Evolutionary conservation across 305 asterid species (phyloP).

Genomic region (Nicotiana rustica): DNA sequence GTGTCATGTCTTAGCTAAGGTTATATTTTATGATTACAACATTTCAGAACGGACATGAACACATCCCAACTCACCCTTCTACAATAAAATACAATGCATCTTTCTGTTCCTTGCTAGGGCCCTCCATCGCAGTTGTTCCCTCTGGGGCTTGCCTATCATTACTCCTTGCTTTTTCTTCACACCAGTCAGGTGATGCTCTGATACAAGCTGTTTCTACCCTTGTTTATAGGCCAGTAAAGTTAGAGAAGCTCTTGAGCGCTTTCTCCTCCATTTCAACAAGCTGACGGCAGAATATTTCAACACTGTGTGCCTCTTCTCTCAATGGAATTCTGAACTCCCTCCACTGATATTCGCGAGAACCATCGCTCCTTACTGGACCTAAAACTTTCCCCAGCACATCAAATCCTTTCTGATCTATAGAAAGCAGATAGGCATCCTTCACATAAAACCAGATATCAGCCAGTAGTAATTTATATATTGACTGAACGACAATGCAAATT

Average conservation of each 20-base stretch:
- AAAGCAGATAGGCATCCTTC: constrained; percentile 83
- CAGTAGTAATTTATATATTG: constrained; percentile 6
- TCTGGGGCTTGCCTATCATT: not conserved
- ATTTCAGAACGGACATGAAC: constrained; percentile 5
- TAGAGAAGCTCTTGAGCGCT: constrained; percentile 65
- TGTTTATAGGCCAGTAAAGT: constrained; percentile 64
- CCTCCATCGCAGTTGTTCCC: not conserved
- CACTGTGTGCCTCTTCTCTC: constrained; percentile 59
- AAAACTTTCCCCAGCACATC: constrained; percentile 82
- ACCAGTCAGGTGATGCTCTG: not conserved
- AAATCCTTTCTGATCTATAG: constrained; percentile 81
- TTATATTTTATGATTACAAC: not conserved
- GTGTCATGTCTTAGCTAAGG: not conserved
- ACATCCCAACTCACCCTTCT: constrained; percentile 2
- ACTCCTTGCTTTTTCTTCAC: not conserved
- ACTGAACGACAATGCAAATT: not conserved
- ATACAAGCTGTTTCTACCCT: constrained; percentile 1
- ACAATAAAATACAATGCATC: not conserved
- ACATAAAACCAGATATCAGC: constrained; percentile 39
- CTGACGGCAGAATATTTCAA: constrained; percentile 66
- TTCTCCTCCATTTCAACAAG: constrained; percentile 90
- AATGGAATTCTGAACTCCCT: constrained; percentile 77
- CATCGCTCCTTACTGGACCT: constrained; percentile 59
- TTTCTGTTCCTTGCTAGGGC: not conserved
- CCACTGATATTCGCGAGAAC: constrained; percentile 77